Evolutionary conservation across 345 rosid species (phyloP), one percentile per base, ranked within the genome.

Genomic region (Kandelia obovata): DNA sequence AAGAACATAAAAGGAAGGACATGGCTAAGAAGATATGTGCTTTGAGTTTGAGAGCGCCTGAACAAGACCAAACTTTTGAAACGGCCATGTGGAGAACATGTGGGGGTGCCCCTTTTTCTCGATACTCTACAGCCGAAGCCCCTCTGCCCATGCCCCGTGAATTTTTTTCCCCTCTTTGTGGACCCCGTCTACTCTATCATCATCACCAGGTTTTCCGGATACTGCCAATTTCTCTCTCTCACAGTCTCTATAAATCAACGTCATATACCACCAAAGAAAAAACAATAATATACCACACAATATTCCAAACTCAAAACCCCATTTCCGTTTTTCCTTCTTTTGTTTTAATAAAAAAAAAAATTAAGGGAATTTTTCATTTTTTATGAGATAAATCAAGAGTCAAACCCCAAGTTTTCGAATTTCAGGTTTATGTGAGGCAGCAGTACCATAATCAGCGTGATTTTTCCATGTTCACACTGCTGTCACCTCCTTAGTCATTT

Each of bases 131-230:
- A 52, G 10, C 69, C 70, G 23, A 71, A 56, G 26, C 59, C 49
- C 49, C 1, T 13, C 49, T 43, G 25, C 76, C 73, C 68, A 60
- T 81, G 79, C 77, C 75, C 77, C 66, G 59, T 39, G 78, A 67
- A 8, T 56, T 56, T 27, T 56, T 78, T 75, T 65, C 66, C 66
- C 79, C 64, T 52, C 37, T 31, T 13, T 35, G 74, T 69, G 70
- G 86, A 76, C 16, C 28, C 80, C 74, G 32, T 2, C 75, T 46
- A 27, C 53, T 51, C 69, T n/a, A 57, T 71, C 79, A 69, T 55
- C 74, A 34, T 70, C 77, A 34, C 85, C 86, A 80, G 80, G 89
- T 80, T 86, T 86, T 83, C 85, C 87, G 89, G 89, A 86, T 83
- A 84, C 79, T 82, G 87, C 84, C 83, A 78, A 71, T 69, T 52